Percentiles rank a stretch among this genome's conserved stretches.
Evolutionary conservation across 805 yeast species (phyloP).

Genomic region (Starmerella powellii): DNA sequence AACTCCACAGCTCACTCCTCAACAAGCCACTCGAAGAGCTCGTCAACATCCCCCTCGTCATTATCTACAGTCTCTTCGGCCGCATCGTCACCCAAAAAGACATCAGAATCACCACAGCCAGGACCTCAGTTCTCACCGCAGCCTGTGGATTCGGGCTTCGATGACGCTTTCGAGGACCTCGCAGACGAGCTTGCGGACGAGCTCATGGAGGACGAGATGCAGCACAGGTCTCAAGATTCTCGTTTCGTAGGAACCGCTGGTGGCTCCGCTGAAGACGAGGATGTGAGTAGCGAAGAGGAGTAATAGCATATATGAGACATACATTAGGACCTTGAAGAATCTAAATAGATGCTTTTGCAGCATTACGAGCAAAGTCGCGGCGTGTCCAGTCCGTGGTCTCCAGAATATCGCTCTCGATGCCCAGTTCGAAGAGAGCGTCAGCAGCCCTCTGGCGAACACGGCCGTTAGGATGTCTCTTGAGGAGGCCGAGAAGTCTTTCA

Average conservation of each 20-base stretch:
- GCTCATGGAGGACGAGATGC: constrained; percentile 21
- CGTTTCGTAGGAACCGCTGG: constrained; percentile 17
- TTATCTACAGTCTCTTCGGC: no score
- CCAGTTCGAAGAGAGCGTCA: constrained; percentile 35
- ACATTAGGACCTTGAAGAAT: no score
- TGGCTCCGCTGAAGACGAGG: constrained; percentile 16
- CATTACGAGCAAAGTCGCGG: neutral
- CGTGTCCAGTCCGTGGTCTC: constrained; percentile 19
- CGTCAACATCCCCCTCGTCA: no score
- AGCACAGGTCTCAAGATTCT: neutral
- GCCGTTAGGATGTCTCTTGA: constrained; percentile 26
- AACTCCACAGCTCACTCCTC: no score
- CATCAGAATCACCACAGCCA: no score
- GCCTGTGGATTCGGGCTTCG: constrained; percentile 11
- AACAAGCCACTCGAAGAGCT: no score
- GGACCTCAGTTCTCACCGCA: neutral
- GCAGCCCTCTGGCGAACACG: constrained; percentile 32
- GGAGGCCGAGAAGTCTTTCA: constrained; percentile 26
- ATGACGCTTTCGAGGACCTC: constrained; percentile 26
- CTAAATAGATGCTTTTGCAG: neutral
- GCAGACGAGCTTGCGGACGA: constrained; percentile 27
- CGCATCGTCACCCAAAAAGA: no score
- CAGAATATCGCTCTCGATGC: constrained; percentile 6
- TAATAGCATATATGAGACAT: constrained; percentile 1
- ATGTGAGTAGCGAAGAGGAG: constrained; percentile 21